Evolutionary conservation across 768 basidiomycete genomes (phyloP), one percentile per base, ranked within the genome.

Genomic region (Podaxis mareebaensis): DNA sequence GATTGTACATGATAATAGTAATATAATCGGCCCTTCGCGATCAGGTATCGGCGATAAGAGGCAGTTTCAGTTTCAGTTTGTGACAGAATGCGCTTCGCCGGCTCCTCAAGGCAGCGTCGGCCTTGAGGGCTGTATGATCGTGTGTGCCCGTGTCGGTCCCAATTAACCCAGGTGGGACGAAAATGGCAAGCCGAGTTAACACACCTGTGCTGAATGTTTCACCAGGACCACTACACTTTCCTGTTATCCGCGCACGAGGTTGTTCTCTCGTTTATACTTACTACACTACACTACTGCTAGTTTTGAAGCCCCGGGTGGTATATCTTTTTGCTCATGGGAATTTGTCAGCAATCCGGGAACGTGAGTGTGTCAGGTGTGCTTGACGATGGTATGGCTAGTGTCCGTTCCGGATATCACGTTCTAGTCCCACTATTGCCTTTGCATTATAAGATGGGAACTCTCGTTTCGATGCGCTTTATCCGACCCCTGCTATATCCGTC

Each of bases 381-480:
- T 15, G n/a, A 36, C 7, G 33, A 33, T 33, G 8, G 33, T 33
- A 33, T 33, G 28, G 7, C 28, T 33, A 40, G 42, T 33, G 24
- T 20, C 10, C 4, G 13, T 10, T n/a, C 20, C 15, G 42, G 12
- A 46, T 49, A 44, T 53, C 60, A 60, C 49, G 38, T 39, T 52
- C 22, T 38, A 53, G 24, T 26, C 30, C 33, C 36, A 22, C 20
- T 46, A 42, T n/a, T 20, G 20, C 30, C 13, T 5, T 7, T 26
- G 39, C 26, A 26, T 60, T 60, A 57, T 61, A 65, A 49, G 46
- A 57, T 58, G 56, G 33, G 53, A 56, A 38, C 22, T 28, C 13
- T 17, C 15, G 10, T 33, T 11, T 46, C n/a, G 10, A 51, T 38
- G 42, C 11, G 22, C 28, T 22, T 26, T 13, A 39, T 39, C 20